These are phyloP conservation scores for Prunus persica DNA, from an alignment of 306 rosid species.

Conservation along the genomic window DNA sequence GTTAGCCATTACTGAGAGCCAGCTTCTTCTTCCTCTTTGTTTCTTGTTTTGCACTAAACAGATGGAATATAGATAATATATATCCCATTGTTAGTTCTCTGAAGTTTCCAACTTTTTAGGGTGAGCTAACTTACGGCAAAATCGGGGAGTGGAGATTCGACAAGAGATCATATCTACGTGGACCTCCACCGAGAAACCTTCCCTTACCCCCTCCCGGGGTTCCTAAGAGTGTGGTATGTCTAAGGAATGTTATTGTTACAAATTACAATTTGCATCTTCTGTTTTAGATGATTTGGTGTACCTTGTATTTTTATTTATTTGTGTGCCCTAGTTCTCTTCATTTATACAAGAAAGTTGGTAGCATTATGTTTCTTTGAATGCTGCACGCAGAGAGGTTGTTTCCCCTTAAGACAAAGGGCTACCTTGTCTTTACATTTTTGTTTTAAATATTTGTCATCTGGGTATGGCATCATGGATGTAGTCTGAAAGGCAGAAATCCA, in stretches of 20 bases:
- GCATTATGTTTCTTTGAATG: neutral
- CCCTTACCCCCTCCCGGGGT: slow-evolving; percentile 92
- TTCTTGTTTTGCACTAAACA: neutral
- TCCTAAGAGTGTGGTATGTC: slow-evolving; percentile 99
- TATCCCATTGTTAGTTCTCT: neutral
- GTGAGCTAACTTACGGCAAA: slow-evolving; percentile 84
- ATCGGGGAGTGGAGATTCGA: slow-evolving; percentile 97
- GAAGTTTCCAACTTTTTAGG: slow-evolving; percentile 43
- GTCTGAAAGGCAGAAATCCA: neutral
- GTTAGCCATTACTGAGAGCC: neutral
- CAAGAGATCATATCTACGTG: slow-evolving; percentile 80
- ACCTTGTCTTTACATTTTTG: neutral
- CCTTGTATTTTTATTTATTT: neutral
- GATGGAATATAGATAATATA: no score
- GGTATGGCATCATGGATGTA: neutral
- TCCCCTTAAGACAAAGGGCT: no score
- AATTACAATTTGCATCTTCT: neutral
- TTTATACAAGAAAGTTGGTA: neutral
- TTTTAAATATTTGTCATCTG: neutral
- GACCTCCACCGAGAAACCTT: slow-evolving; percentile 80
- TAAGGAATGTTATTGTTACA: neutral
- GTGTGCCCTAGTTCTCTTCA: neutral
- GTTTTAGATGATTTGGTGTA: neutral
- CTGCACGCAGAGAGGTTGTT: neutral
- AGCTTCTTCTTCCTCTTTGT: neutral